Evolutionary conservation across 352 stramenopile species (phyloP), one percentile per base, ranked within the genome.

Genomic region (Phytophthora quininea): DNA sequence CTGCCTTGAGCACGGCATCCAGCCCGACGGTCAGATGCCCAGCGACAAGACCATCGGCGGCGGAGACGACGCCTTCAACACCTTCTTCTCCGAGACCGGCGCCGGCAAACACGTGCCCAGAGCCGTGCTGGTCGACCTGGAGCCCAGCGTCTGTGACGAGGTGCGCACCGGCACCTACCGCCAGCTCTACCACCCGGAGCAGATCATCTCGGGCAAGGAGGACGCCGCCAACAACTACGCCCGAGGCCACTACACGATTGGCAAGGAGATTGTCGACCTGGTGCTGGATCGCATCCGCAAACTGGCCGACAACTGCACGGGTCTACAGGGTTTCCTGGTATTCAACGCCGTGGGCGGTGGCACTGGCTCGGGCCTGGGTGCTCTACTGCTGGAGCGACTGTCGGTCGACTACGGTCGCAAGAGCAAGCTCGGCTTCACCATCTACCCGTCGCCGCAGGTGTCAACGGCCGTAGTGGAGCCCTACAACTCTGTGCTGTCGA

Each of bases 131-230:
- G 96, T 99, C 12, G 97, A 99, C 85, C 82, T 99, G 30, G 97
- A 99, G 79, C 97, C 97, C 31, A 98, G 82, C 30, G 97, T 99
- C 24, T 98, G 96, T 73, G 97, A 99, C 72, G 96, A 99, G 87
- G 95, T 99, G 53, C 93, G 97, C 70, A 94, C 87, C 43, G 97
- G 97, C 67, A 97, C 93, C 9, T 99, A 99, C 88, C 82, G 93
- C 63, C 91, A 98, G 70, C 79, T 99, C 35, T 99, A 99, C 84
- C 97, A 99, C 75, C 97, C 97, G n/a, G 97, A 99, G 71, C 96
- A 99, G 79, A 98, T 99, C 77, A 99, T 99, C 74, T 98, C 89
- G 43, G 97, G 97, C 76, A 99, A 99, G 84, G 96, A 99, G 77
- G 96, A 98, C 74, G 96, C 95, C 1, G 89, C 88, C 31, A 97